Base-by-base conservation (phyloP, 2,329 filamentous ascomycete species). In the Trichoderma citrinoviride region DNA sequence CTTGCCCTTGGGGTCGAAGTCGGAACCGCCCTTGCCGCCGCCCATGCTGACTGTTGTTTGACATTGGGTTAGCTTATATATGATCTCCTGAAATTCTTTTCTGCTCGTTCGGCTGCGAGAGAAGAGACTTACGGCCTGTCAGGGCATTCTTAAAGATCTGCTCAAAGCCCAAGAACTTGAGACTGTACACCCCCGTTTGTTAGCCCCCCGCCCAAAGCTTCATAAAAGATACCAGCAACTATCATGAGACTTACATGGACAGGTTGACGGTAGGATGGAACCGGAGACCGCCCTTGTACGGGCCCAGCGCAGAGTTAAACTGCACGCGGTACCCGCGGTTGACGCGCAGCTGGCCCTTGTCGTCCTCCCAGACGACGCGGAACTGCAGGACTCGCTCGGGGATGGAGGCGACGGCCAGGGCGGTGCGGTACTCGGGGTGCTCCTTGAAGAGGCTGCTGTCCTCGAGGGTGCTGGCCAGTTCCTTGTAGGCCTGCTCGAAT, bases 131-230 rank as follows among this genome's bases (percentile, higher is more conserved):
- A 93, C 90, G 82, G 76, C 95, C 95, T 68, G 95, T 98, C 72
- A 98, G 83, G 71, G 95, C 95, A 91, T 98, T 98, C 87, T 98
- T 98, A 87, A 98, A 98, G 82, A 94, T 96, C 83, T 98, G 95
- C 88, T 99, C 95, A 75, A 98, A 98, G 70, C 94, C 95, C 76
- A 99, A 86, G 83, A 98, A 98, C 85, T 99, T 99, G 74, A 99
- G 87, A 75, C 80, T 81, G 61, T 60, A 14, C 10, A 37, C 33
- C 25, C 21, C 7, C 7, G 5, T 14, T 37, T 15, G 21, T 61
- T 37, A 50, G 21, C 10, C 17, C 29, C n/a, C n/a, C n/a, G n/a
- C n/a, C n/a, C n/a, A n/a, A n/a, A n/a, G n/a, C n/a, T n/a, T n/a
- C n/a, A n/a, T n/a, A n/a, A n/a, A n/a, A n/a, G n/a, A n/a, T n/a